A percentile compares a stretch with the other conserved stretches of the same genome.
Evolutionary conservation across 1,284 basidiomycete genomes (phyloP).

Genomic region (Trichosporon ovoides): DNA sequence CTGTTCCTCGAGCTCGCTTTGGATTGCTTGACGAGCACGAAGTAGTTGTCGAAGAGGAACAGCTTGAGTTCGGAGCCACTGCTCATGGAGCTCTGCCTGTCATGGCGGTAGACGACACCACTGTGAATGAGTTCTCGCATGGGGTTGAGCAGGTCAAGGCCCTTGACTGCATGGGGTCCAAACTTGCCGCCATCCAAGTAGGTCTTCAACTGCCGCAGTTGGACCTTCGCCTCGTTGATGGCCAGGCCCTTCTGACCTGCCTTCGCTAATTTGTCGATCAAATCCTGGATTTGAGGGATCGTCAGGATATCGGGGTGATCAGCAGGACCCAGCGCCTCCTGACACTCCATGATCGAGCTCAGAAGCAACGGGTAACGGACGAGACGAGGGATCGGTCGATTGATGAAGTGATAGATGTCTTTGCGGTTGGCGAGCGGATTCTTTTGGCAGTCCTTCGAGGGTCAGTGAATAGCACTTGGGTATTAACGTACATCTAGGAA

Average conservation of each 20-base stretch:
- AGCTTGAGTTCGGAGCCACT: conserved; percentile 72
- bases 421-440: conserved; percentile 55
- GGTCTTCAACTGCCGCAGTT: conserved; percentile 76
- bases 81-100: not conserved
- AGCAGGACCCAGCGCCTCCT: conserved; percentile 55
- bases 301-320: conserved; percentile 71
- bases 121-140: conserved; percentile 75
- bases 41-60: conserved; percentile 86
- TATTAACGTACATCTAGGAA: conserved; percentile 60
- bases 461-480: not conserved
- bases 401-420: conserved; percentile 82
- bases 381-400: conserved; percentile 79
- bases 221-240: conserved; percentile 77
- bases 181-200: conserved; percentile 58
- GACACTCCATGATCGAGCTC: conserved; percentile 62
- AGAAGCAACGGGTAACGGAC: conserved; percentile 83
- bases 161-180: conserved; percentile 68
- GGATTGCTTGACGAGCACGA: conserved; percentile 79
- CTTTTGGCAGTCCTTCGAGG: conserved; percentile 25
- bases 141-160: conserved; percentile 79
- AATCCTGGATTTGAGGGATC: conserved; percentile 75
- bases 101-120: conserved; percentile 70
- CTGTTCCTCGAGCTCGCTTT: conserved; percentile 72
- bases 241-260: conserved; percentile 76
- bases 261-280: conserved; percentile 76